Evolutionary conservation across 2,329 filamentous ascomycete genomes (phyloP).

Genomic region (Achaetomium macrosporum): DNA sequence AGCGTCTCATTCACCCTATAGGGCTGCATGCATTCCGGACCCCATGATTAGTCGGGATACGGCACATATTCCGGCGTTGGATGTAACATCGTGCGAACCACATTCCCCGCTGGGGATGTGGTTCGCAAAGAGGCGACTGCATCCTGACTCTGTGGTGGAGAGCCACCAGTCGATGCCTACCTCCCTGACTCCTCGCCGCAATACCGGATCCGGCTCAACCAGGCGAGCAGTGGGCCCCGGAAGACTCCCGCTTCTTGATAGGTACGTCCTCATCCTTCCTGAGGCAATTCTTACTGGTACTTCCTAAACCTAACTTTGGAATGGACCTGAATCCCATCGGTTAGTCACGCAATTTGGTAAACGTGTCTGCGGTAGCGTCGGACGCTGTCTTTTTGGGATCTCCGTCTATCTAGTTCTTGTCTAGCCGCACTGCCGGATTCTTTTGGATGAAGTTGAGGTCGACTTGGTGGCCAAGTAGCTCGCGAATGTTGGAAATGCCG

Average conservation of each 20-base stretch:
- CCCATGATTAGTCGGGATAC: conserved; percentile 1
- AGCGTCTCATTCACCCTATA: conserved; percentile 1
- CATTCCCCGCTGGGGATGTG: conserved; percentile 5
- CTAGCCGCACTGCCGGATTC: conserved; percentile 84
- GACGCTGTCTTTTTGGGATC: conserved; percentile 2
- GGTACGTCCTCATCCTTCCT: background rate
- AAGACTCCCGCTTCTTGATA: background rate
- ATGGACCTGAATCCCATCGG: no score
- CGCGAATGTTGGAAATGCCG: conserved; percentile 81
- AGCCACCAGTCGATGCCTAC: no score
- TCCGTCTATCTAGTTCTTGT: conserved; percentile 61
- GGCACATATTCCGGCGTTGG: background rate
- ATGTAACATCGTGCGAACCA: conserved; percentile 1
- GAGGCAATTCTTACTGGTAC: background rate
- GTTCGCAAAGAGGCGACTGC: conserved; percentile 12
- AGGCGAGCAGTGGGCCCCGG: background rate
- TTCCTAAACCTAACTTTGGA: background rate
- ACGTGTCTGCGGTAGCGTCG: background rate
- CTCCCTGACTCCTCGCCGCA: conserved; percentile 10
- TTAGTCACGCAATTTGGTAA: background rate
- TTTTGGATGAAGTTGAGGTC: conserved; percentile 87
- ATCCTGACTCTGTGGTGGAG: background rate
- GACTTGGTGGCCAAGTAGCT: conserved; percentile 90
- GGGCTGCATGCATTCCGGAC: conserved; percentile 10
- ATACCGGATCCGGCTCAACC: background rate